These are phyloP conservation scores for Penicillium sp. DNA, from an alignment of 2,329 filamentous ascomycete genomes.

Conservation along the genomic window DNA sequence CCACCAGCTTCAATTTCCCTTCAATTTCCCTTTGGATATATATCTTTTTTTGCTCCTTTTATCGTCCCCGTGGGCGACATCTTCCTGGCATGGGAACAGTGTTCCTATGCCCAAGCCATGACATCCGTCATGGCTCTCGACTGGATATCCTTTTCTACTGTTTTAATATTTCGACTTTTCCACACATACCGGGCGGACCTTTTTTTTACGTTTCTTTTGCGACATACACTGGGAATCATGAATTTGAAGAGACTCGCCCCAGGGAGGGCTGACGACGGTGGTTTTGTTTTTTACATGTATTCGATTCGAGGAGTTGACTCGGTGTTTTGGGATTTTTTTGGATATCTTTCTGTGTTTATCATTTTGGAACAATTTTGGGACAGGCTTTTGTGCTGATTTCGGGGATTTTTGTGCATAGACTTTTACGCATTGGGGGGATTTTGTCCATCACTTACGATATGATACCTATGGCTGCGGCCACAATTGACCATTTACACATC, in stretches of 20 bases:
- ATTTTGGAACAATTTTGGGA: conserved; percentile 1
- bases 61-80: conserved; percentile 5
- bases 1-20: conserved; percentile 16
- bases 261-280: conserved; percentile 18
- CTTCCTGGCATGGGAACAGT: conserved; percentile 2
- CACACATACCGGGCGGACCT: conserved; percentile 15
- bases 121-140: conserved; percentile 7
- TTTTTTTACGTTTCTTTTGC: conserved; percentile 12
- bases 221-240: conserved; percentile 25
- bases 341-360: conserved; percentile 7
- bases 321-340: not conserved
- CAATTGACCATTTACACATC: conserved; percentile 7
- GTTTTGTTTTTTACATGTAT: conserved; percentile 5
- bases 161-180: conserved; percentile 24
- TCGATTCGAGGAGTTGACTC: conserved; percentile 13
- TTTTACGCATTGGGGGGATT: conserved; percentile 21
- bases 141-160: conserved; percentile 15
- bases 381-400: conserved; percentile 9
- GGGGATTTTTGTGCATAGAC: conserved; percentile 9
- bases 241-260: conserved; percentile 17
- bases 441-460: conserved; percentile 22
- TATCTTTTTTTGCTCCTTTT: conserved; percentile 1
- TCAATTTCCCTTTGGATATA: conserved; percentile 11
- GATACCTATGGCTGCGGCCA: conserved; percentile 24
- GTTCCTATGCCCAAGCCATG: conserved; percentile 10